Conservation (phyloP, 257 asterid genomes). For the Knoxia roxburghii region DNA sequence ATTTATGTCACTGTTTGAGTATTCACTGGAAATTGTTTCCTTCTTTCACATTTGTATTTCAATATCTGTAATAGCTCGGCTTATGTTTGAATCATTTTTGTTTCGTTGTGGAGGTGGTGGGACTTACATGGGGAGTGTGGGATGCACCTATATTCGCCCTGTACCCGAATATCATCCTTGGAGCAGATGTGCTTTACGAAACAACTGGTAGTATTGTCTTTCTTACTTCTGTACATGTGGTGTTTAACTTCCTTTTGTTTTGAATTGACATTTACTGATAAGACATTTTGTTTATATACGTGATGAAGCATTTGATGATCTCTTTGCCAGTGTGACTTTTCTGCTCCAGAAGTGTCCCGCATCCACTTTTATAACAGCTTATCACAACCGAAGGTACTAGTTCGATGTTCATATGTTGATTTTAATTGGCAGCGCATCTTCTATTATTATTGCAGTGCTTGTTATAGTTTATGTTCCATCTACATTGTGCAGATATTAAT, state of each 20-base stretch:
- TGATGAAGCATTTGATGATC: slow-evolving; percentile 75
- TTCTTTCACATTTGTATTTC: not conserved
- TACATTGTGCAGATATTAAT: not conserved
- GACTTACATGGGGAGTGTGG: slow-evolving; percentile 92
- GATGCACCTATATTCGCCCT: slow-evolving; percentile 52
- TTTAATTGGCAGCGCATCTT: not conserved
- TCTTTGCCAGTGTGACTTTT: slow-evolving; percentile 71
- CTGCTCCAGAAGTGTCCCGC: slow-evolving; percentile 60
- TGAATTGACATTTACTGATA: slow-evolving; percentile 10
- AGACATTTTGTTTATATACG: slow-evolving; percentile 17
- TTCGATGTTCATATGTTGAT: slow-evolving; percentile 13
- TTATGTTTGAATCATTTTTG: not conserved
- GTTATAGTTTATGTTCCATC: not conserved
- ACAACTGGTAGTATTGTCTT: slow-evolving; percentile 44
- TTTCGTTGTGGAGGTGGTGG: slow-evolving; percentile 47
- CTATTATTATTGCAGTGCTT: not conserved
- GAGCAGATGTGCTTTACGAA: slow-evolving; percentile 91
- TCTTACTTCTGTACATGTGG: not conserved
- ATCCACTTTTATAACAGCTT: slow-evolving; percentile 78
- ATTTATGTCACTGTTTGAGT: not conserved
- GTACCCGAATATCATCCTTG: slow-evolving; percentile 80
- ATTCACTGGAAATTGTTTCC: not conserved
- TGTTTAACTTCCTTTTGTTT: slow-evolving; percentile 2
- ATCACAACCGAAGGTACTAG: slow-evolving; percentile 85
- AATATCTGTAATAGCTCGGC: not conserved